phyloP scores from a whole-genome alignment of 208 protist species.

The Willaertia magna region DNA sequence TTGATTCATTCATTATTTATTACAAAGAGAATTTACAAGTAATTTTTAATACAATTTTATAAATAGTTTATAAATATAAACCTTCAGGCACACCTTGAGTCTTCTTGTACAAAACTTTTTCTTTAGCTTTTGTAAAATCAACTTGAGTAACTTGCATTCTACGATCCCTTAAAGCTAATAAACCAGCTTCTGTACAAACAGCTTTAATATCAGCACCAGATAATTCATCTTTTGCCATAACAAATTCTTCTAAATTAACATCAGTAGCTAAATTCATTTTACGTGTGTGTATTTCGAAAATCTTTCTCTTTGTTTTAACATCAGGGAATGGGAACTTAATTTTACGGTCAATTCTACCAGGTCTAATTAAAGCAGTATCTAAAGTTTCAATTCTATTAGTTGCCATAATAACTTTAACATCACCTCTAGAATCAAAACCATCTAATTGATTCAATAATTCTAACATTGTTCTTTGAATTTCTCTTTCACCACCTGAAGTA shows the following conservation, averaged over 20 bases:
- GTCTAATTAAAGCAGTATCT: slow-evolving; percentile 98
- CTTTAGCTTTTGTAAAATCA: slow-evolving; percentile 98
- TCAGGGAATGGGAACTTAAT: slow-evolving; percentile 99
- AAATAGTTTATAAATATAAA: slow-evolving; percentile 81
- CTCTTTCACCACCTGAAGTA: slow-evolving; percentile 90
- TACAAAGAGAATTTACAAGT: too few species aligned
- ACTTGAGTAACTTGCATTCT: slow-evolving; percentile 97
- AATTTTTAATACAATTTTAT: too few species aligned
- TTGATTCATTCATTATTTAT: too few species aligned
- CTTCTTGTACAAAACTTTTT: slow-evolving; percentile 99
- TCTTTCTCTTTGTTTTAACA: slow-evolving; percentile 94
- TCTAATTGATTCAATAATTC: slow-evolving; percentile 99
- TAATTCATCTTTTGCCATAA: slow-evolving; percentile 98
- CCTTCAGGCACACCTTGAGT: slow-evolving; percentile 90
- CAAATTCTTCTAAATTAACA: slow-evolving; percentile 97
- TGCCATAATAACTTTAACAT: slow-evolving; percentile 99
- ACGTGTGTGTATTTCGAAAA: slow-evolving; percentile 99
- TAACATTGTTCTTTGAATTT: slow-evolving; percentile 99
- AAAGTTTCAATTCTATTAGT: slow-evolving; percentile 99
- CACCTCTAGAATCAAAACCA: slow-evolving; percentile 97
- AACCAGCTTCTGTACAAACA: slow-evolving; percentile 99
- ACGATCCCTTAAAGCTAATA: slow-evolving; percentile 96
- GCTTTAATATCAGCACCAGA: slow-evolving; percentile 99
- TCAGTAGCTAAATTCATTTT: slow-evolving; percentile 97
- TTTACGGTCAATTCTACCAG: slow-evolving; percentile 99